A percentile compares a stretch with the other conserved stretches of the same genome.
phyloP scores from a whole-genome alignment of 768 basidiomycete species.

The Amanita phalloides region DNA sequence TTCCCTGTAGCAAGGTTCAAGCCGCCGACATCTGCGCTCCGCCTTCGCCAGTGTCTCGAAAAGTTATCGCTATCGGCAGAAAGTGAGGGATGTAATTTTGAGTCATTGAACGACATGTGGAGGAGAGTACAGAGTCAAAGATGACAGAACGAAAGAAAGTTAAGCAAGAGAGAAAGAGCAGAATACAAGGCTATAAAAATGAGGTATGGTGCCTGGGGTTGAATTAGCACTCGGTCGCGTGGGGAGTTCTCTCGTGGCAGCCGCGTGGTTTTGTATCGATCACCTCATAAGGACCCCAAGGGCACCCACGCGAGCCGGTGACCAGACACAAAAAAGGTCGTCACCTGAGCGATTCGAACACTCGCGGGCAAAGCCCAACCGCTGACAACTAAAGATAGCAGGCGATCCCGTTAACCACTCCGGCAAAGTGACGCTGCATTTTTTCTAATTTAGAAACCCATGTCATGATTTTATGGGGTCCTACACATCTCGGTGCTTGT shows the following conservation, averaged over 20 bases:
- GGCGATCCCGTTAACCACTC: constrained; percentile 18
- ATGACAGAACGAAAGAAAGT: constrained; percentile 4
- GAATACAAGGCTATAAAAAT: constrained; percentile 10
- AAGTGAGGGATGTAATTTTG: constrained; percentile 1
- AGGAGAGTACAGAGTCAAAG: constrained; percentile 3
- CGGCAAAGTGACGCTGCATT: constrained; percentile 14
- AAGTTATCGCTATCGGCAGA: not conserved
- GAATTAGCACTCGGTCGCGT: constrained; percentile 23
- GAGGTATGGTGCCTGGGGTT: constrained; percentile 13
- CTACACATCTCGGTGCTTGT: not conserved
- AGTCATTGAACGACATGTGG: constrained; percentile 2
- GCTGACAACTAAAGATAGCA: constrained; percentile 10
- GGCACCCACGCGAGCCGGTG: not conserved
- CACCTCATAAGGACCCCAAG: constrained; percentile 12
- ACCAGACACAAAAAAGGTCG: constrained; percentile 12
- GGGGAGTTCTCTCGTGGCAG: constrained; percentile 32
- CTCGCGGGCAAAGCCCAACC: constrained; percentile 21
- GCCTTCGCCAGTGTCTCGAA: constrained; percentile 27
- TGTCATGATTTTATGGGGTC: not conserved
- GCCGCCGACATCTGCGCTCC: constrained; percentile 87
- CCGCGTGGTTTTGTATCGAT: constrained; percentile 27
- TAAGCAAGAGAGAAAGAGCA: constrained; percentile 5
- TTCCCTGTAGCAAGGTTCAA: constrained; percentile 68
- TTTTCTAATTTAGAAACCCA: too few species aligned
- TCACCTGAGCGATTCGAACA: constrained; percentile 26